Conservation (phyloP, 2,329 filamentous ascomycete genomes). For the Emericellopsis cladophorae region DNA sequence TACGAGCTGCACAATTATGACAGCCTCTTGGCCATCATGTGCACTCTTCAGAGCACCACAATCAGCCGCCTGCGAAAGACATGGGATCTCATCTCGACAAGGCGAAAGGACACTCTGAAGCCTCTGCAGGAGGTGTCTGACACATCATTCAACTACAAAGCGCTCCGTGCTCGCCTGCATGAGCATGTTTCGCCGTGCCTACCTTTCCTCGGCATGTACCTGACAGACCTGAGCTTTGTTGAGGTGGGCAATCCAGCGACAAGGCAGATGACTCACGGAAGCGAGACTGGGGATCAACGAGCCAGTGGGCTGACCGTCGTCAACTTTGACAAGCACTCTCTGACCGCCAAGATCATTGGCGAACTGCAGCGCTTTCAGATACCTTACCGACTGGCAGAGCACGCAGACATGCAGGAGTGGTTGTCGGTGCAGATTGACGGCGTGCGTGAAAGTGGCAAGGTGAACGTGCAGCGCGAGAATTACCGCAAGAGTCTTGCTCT, state of each 20-base stretch:
- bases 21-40: conserved; percentile 92
- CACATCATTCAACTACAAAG: conserved; percentile 80
- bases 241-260: conserved; percentile 86
- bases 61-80: conserved; percentile 80
- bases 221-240: conserved; percentile 92
- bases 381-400: conserved; percentile 69
- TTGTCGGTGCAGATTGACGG: conserved; percentile 69
- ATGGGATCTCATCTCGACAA: conserved; percentile 79
- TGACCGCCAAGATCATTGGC: conserved; percentile 89
- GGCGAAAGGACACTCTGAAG: conserved; percentile 70
- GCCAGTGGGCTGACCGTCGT: conserved; percentile 64
- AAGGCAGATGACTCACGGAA: conserved; percentile 48
- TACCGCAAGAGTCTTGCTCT: conserved; percentile 77
- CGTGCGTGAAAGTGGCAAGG: conserved; percentile 49
- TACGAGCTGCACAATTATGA: conserved; percentile 92
- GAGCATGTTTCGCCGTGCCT: conserved; percentile 84
- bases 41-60: conserved; percentile 82
- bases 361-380: conserved; percentile 95
- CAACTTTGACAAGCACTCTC: conserved; percentile 95
- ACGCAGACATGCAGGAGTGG: conserved; percentile 89
- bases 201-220: conserved; percentile 89
- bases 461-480: conserved; percentile 47
- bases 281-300: conserved; percentile 44
- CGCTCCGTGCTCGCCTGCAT: conserved; percentile 70
- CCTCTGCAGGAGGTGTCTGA: conserved; percentile 76